Conservation (phyloP, 2,329 filamentous ascomycete species). For the Ambrosiella xylebori region DNA sequence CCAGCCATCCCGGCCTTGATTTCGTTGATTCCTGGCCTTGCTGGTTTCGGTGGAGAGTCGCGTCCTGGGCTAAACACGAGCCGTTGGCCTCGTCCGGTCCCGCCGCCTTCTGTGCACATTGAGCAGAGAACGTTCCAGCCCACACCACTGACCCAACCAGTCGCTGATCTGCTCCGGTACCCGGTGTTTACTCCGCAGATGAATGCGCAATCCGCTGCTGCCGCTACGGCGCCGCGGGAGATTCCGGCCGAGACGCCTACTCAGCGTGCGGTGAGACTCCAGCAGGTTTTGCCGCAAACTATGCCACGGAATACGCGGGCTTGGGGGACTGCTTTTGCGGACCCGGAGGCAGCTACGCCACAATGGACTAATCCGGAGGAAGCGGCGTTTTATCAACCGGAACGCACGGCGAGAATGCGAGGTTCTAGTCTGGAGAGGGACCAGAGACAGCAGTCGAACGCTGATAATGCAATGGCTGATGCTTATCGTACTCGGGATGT, state of each 20-base stretch:
- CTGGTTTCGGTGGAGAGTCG: too few species aligned
- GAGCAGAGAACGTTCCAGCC: not conserved
- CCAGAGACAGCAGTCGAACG: not conserved
- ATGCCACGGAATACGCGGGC: not conserved
- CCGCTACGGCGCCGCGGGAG: not conserved
- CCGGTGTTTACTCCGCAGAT: not conserved
- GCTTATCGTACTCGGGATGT: too few species aligned
- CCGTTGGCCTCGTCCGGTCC: not conserved
- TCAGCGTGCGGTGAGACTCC: not conserved
- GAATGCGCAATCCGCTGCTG: not conserved
- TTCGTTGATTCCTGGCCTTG: too few species aligned
- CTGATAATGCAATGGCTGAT: too few species aligned
- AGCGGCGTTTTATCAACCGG: not conserved
- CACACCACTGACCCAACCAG: not conserved
- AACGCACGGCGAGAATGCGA: not conserved
- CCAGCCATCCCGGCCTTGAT: too few species aligned
- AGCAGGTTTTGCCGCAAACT: not conserved
- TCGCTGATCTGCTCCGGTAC: not conserved
- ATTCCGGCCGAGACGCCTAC: not conserved
- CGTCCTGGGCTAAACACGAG: not conserved
- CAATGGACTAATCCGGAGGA: not conserved
- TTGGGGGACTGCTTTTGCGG: not conserved
- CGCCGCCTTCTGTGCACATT: not conserved
- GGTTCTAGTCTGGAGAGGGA: not conserved
- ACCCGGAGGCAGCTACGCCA: not conserved